Conservation (phyloP, 495 filamentous ascomycete genomes). For the Xylaria nigripes region DNA sequence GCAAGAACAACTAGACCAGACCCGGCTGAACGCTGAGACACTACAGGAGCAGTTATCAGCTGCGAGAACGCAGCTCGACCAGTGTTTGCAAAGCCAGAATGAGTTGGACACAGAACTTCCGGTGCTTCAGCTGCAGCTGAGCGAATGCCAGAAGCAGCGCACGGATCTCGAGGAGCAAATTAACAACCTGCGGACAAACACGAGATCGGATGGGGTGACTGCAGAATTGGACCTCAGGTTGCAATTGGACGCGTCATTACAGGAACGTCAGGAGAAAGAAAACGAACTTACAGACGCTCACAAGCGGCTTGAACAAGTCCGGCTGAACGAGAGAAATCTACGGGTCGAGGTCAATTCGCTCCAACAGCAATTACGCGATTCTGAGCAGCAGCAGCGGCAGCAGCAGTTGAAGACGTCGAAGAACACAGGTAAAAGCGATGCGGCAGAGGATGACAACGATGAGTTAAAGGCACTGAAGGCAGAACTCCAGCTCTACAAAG, state of each 20-base stretch:
- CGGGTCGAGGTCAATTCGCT: background rate
- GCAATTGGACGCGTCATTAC: background rate
- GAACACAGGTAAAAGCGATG: background rate
- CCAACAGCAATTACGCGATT: background rate
- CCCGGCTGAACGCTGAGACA: background rate
- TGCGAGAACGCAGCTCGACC: background rate
- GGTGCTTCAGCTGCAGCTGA: constrained; percentile 2
- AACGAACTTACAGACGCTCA: background rate
- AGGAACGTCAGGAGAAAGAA: background rate
- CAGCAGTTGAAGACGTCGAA: background rate
- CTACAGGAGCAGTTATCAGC: background rate
- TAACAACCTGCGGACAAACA: background rate
- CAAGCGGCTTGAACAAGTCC: background rate
- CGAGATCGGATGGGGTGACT: background rate
- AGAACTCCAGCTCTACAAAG: background rate
- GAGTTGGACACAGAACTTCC: background rate
- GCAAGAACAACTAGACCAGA: background rate
- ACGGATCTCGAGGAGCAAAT: background rate
- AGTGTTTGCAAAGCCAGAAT: background rate
- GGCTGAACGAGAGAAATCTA: background rate
- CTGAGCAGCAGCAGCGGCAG: background rate
- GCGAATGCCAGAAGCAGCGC: background rate
- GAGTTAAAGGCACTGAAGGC: background rate
- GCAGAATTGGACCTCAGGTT: background rate
- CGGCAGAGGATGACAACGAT: background rate